Evolutionary conservation across 2,329 filamentous ascomycete genomes (phyloP).

Genomic region (Hypoxylon sp.): DNA sequence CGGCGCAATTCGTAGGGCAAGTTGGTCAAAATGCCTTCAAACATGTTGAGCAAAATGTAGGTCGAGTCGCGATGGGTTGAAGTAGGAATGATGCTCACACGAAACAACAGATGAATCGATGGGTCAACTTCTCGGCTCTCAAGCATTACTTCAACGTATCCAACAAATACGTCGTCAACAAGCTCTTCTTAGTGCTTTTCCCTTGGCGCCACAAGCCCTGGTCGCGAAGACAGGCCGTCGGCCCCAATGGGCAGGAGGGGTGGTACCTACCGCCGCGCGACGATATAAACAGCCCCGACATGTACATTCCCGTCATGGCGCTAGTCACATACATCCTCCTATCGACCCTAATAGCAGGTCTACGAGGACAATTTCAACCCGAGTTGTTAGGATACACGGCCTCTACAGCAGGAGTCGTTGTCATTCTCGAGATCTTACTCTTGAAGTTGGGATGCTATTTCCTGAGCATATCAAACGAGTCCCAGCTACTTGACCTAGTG

Average conservation of each 20-base stretch:
- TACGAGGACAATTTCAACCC: slow-evolving; percentile 92
- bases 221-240: slow-evolving; percentile 88
- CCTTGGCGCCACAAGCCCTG: slow-evolving; percentile 98
- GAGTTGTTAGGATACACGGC: slow-evolving; percentile 93
- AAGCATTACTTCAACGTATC: slow-evolving; percentile 99
- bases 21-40: slow-evolving; percentile 93
- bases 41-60: slow-evolving; percentile 95
- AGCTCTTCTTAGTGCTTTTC: slow-evolving; percentile 93
- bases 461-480: slow-evolving; percentile 92
- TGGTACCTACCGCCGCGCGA: slow-evolving; percentile 93
- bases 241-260: slow-evolving; percentile 77
- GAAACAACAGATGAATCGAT: slow-evolving; percentile 70
- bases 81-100: slow-evolving; percentile 18
- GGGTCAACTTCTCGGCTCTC: slow-evolving; percentile 90
- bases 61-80: slow-evolving; percentile 50
- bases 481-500: slow-evolving; percentile 91
- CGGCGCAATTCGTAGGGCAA: slow-evolving; percentile 94
- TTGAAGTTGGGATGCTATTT: slow-evolving; percentile 95
- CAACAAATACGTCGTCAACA: slow-evolving; percentile 95
- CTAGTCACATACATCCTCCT: slow-evolving; percentile 97
- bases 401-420: slow-evolving; percentile 84
- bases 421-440: slow-evolving; percentile 88
- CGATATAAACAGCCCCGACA: slow-evolving; percentile 97
- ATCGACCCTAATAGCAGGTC: slow-evolving; percentile 88
- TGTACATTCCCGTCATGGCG: slow-evolving; percentile 98